phyloP scores from a whole-genome alignment of 352 stramenopile genomes.

The Phytophthora citrophthora region DNA sequence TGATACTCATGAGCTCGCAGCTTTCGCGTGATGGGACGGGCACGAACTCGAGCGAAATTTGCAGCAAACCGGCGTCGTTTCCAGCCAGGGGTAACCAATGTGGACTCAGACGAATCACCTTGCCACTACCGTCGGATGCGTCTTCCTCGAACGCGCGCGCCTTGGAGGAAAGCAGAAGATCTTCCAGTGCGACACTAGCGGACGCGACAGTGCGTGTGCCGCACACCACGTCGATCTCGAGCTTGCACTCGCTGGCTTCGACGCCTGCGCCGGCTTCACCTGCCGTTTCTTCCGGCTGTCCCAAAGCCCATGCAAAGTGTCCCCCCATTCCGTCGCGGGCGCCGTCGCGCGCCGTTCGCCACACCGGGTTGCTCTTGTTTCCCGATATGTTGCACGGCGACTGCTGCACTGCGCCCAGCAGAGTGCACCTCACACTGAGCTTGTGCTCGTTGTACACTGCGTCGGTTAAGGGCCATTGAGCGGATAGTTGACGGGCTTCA shows the following conservation, averaged over 20 bases:
- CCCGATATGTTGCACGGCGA: constrained; percentile 50
- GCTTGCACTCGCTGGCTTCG: constrained; percentile 40
- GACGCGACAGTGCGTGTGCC: constrained; percentile 52
- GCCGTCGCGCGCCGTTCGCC: constrained; percentile 28
- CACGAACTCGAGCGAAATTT: constrained; percentile 61
- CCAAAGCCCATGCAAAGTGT: constrained; percentile 48
- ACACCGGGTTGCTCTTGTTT: constrained; percentile 50
- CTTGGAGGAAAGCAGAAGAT: constrained; percentile 38
- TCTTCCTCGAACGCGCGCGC: constrained; percentile 23
- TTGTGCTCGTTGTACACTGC: constrained; percentile 56
- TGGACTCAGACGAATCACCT: constrained; percentile 26
- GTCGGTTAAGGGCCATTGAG: constrained; percentile 48
- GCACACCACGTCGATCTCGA: constrained; percentile 65
- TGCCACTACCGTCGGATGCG: constrained; percentile 9
- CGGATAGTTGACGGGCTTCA: constrained; percentile 45
- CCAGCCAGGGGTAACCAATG: constrained; percentile 57
- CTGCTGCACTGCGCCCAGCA: constrained; percentile 52
- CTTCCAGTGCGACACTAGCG: constrained; percentile 41
- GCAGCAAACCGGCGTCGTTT: constrained; percentile 46
- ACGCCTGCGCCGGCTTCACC: constrained; percentile 7
- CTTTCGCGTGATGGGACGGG: constrained; percentile 20
- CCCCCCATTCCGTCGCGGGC: constrained; percentile 41
- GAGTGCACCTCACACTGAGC: constrained; percentile 46
- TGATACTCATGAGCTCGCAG: neutral
- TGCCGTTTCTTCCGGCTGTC: constrained; percentile 29